Base-by-base conservation (phyloP, 345 rosid species). In the Salix arbutifolia region DNA sequence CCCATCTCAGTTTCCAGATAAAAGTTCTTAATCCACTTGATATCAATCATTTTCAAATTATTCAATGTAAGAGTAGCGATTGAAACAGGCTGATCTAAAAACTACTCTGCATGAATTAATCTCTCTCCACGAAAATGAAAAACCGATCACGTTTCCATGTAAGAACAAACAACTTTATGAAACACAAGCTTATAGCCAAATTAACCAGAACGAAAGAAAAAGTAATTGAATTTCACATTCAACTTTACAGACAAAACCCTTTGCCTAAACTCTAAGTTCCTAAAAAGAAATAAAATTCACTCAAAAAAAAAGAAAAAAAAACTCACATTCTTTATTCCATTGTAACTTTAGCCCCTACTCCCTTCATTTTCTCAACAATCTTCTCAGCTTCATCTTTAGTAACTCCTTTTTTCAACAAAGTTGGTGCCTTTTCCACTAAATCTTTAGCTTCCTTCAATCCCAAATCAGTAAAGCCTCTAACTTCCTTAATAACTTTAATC, bases 361-460 rank as follows among this genome's bases (percentile, higher is more conserved):
- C 99, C 82, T 95, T 95, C 92, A 95, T 78, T 78, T 91, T 93
- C 82, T 78, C 89, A 9, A 90, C 79, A 23, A 93, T 93, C 81
- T 91, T 90, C 84, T 91, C 93, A 0, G 98, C 99, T 69, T 93
- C 99, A 53, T 93, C 99, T 78, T 91, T 95, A 17, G 93, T 80
- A 31, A 93, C 92, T 40, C 98, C 99, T 79, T 92, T 96, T 89
- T 87, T 96, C 88, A 96, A 67, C 83, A 91, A 17, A 0, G 92
- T 85, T 1, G 99, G 99, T 25, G 92, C 90, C 75, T 93, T 93
- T 89, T 93, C 99, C 69, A 96, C 99, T 89, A 96, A 82, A n/a
- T 96, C 98, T 76, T 93, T 96, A 0, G 99, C 98, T 82, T 96
- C 98, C 79, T 93, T 96, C 84, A 96, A 81, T 38, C 97, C 97